phyloP scores from a whole-genome alignment of 2,329 filamentous ascomycete species.

The Xylogone sp. region DNA sequence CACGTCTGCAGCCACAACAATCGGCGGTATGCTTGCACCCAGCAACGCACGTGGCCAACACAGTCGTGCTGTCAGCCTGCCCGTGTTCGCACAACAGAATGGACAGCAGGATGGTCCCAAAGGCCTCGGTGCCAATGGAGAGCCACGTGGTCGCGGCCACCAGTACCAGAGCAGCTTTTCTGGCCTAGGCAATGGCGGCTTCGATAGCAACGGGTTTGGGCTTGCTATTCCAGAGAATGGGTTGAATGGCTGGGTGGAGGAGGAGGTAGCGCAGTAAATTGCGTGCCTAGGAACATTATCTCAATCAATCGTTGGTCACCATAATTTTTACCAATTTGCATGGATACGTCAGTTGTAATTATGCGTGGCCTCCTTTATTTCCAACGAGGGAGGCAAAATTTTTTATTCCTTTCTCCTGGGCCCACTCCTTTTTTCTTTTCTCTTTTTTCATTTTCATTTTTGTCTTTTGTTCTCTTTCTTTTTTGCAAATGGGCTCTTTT shows the following conservation, averaged over 20 bases:
- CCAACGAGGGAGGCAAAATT: background rate
- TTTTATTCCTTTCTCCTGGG: background rate
- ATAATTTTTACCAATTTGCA: background rate
- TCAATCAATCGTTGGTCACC: background rate
- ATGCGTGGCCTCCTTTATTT: background rate
- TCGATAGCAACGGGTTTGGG: slow-evolving; percentile 43
- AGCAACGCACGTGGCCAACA: slow-evolving; percentile 58
- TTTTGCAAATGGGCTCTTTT: background rate
- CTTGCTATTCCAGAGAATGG: slow-evolving; percentile 57
- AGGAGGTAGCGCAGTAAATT: slow-evolving; percentile 32
- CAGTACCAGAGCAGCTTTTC: slow-evolving; percentile 61
- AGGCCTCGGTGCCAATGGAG: slow-evolving; percentile 37
- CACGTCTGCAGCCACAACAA: slow-evolving; percentile 59
- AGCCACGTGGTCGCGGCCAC: slow-evolving; percentile 51
- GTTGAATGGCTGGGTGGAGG: slow-evolving; percentile 65
- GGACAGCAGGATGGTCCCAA: slow-evolving; percentile 42
- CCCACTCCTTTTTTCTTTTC: background rate
- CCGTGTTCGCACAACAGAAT: slow-evolving; percentile 62
- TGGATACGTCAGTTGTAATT: background rate
- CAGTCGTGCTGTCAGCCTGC: slow-evolving; percentile 77
- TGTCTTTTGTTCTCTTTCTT: background rate
- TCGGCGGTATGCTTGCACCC: slow-evolving; percentile 74
- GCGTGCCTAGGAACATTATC: too few relatives aligned
- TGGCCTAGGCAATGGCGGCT: slow-evolving; percentile 21
- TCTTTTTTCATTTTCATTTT: background rate